Evolutionary conservation across 805 yeast genomes (phyloP), one percentile per base, ranked within the genome.

Genomic region (Suhomyces kilbournensis): DNA sequence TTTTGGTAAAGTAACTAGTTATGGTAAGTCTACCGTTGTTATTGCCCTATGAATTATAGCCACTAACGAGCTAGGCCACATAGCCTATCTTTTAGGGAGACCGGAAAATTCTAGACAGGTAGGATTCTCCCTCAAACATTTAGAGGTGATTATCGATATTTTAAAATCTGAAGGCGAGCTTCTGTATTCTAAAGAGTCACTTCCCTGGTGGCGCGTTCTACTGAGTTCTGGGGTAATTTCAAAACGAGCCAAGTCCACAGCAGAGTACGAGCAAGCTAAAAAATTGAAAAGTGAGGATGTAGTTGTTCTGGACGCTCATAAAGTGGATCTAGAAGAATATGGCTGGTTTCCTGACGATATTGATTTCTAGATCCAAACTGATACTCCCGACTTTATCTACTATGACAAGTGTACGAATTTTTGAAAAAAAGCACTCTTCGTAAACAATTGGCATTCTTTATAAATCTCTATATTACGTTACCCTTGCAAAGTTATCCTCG

Each of bases 181-280:
- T 19, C 39, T 40, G 19, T 56, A 56, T 20, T 55, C 50, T 5
- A 52, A 51, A 10, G 65, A 58, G 2, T 70, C 69, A 8, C 78
- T 87, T 12, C 93, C 93, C 3, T 88, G 96, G 96, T 88, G 93
- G 93, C 68, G 96, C 34, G 88, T 88, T 1, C 71, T 88, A 8
- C 77, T 79, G 22, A 73, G 87, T n/a, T 68, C 79, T 15, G 94
- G 94, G 0, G 71, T 67, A 17, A 83, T 88, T 2, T 80, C 90
- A 4, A 78, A 79, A 2, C 63, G 88, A 44, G 80, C 63, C 8
- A 68, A 62, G 34, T 63, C 72, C 0, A 65, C 65, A 23, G 77
- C 79, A 1, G 81, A 79, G 49, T 56, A 61, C 10, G 57, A 62
- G 20, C 93, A 87, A 62, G 74, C 76, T 9, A 66, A 69, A 6